Percentiles rank a stretch among this genome's conserved stretches.
Conservation (phyloP, 2,329 filamentous ascomycete species). For the Cercospora brassicicola region DNA sequence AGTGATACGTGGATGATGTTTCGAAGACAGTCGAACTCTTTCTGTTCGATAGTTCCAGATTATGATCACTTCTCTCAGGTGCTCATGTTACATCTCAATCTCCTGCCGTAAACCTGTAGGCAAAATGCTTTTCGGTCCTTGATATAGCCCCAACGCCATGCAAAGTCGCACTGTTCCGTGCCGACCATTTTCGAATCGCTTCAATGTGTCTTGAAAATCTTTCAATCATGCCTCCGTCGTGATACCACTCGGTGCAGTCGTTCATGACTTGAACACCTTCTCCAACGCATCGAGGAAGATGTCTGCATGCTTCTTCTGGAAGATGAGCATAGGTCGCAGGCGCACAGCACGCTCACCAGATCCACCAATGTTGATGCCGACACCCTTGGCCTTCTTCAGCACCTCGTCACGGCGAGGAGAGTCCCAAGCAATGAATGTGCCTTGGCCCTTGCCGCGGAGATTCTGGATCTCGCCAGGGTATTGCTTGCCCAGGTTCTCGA, state of each 20-base stretch:
- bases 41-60: not conserved
- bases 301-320: slow-evolving; percentile 88
- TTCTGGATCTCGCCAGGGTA: slow-evolving; percentile 79
- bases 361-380: slow-evolving; percentile 86
- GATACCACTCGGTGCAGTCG: not conserved
- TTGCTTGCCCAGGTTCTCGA: slow-evolving; percentile 66
- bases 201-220: slow-evolving; percentile 9
- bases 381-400: slow-evolving; percentile 71
- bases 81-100: slow-evolving; percentile 2
- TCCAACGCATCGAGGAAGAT: slow-evolving; percentile 63
- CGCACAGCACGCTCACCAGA: slow-evolving; percentile 73
- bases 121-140: slow-evolving; percentile 1
- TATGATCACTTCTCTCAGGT: not conserved
- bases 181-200: slow-evolving; percentile 11
- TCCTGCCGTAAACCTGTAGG: not conserved
- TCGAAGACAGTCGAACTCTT: not conserved
- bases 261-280: slow-evolving; percentile 38
- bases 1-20: not conserved
- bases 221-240: slow-evolving; percentile 3
- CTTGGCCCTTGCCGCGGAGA: slow-evolving; percentile 81
- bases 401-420: slow-evolving; percentile 77
- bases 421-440: slow-evolving; percentile 93
- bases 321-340: slow-evolving; percentile 84
- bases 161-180: slow-evolving; percentile 10
- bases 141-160: slow-evolving; percentile 15